Evolutionary conservation across 2,329 filamentous ascomycete genomes (phyloP), one percentile per base, ranked within the genome.

Genomic region (Pseudogymnoascus pannorum): DNA sequence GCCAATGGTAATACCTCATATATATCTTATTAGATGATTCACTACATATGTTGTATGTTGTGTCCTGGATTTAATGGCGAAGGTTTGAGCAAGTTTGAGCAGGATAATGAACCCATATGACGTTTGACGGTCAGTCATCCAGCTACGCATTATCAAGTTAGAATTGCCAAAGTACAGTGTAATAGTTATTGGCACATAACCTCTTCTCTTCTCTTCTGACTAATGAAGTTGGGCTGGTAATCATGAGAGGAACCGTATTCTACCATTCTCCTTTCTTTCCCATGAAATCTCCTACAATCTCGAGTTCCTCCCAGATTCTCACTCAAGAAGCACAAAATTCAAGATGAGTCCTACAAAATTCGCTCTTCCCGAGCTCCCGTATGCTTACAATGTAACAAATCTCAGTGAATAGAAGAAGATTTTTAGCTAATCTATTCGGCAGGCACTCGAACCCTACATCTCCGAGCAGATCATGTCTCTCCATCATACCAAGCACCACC

Each of bases 391-490:
- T 81, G 87, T 89, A 74, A 74, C 83, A 76, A 14, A 59, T 24
- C n/a, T 44, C n/a, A 4, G 40, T 59, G 16, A 73, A 73, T 16
- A 1, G 8, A 29, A 22, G 31, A 26, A 82, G 35, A 61, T 7
- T 14, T 18, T 40, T 38, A 33, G 63, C 33, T 33, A 4, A 14
- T 0, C 3, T 42, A 4, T 38, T 9, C 8, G 4, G 33, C 65
- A 88, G 84, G 87, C 87, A 33, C 78, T 90, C 58, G 87, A 89
- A 73, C 87, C 87, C 8, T 82, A 85, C 75, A 91, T 92, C 77
- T 89, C 87, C 33, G 79, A 78, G 67, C 83, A 91, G 73, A 92
- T 91, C 74, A 92, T 92, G 89, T 84, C 88, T 74, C 82, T 92
- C 58, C 89, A 92, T 73, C 88, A 92, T 76, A 77, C 78, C 73